These are phyloP conservation scores for Arctostaphylos glauca DNA, from an alignment of 148 eudicot species.

Conservation along the genomic window DNA sequence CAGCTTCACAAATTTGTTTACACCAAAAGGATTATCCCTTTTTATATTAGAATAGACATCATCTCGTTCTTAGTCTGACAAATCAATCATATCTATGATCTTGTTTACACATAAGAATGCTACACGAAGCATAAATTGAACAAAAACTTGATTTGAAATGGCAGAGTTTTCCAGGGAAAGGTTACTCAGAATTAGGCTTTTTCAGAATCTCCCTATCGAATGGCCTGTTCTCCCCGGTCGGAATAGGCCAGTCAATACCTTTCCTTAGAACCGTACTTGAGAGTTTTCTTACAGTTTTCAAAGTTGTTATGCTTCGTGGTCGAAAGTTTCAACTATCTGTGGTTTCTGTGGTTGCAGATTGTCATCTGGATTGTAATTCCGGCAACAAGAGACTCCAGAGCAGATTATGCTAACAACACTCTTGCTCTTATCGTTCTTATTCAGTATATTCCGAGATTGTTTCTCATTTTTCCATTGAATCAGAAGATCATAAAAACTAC, in stretches of 20 bases:
- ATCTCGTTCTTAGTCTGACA: not conserved
- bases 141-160: not conserved
- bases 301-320: not conserved
- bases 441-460: slow-evolving; percentile 80
- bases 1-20: too few species aligned
- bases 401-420: slow-evolving; percentile 66
- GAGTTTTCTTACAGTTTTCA: not conserved
- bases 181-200: not conserved
- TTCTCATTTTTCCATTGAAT: slow-evolving; percentile 76
- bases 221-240: too few species aligned
- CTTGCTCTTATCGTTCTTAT: slow-evolving; percentile 71
- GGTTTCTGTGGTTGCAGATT: slow-evolving; percentile 41
- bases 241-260: too few species aligned
- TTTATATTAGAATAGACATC: too few species aligned
- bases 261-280: too few species aligned
- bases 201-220: too few species aligned
- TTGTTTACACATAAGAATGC: not conserved
- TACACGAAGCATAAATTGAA: not conserved
- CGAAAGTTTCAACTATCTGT: not conserved
- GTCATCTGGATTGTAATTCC: slow-evolving; percentile 75
- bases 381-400: slow-evolving; percentile 34
- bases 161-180: not conserved
- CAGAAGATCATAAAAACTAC: slow-evolving; percentile 74
- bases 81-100: not conserved
- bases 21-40: too few species aligned